Evolutionary conservation across 2,329 filamentous ascomycete species (phyloP), one percentile per base, ranked within the genome.

Genomic region (Apiospora saccharicola): DNA sequence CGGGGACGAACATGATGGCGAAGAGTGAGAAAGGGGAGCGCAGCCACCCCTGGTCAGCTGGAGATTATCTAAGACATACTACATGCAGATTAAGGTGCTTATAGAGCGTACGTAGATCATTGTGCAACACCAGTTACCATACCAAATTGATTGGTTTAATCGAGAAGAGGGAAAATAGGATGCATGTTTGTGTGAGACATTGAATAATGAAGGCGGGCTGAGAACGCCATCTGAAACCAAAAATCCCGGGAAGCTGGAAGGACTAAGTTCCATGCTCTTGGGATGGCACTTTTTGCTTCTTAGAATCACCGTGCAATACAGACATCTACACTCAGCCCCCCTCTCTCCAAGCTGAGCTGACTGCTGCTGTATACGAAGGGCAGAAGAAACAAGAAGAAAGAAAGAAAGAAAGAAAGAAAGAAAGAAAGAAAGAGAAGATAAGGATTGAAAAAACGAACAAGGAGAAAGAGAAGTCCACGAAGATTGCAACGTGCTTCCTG

Each of bases 181-280:
- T 37, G 53, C 53, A 64, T 41, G 57, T 13, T 41, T 24, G 57
- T 64, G 34, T 64, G 19, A 64, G 57, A 64, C 57, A 64, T 64
- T 13, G 57, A 64, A 41, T 64, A 64, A 41, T 64, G 57, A 64
- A 64, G 57, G 57, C 57, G 57, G 57, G 57, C 34, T n/a, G 34
- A 64, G 34, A 14, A 34, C 57, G 57, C 57, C 34, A 64, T 64
- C 57, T 64, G 57, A 64, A 64, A 64, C 57, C 57, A 64, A 41
- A 41, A 64, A 22, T 61, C 53, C 57, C 57, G 30, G 57, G 10
- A 41, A 64, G 57, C 57, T 64, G 57, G 57, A 64, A 37, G 8
- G 57, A 64, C 34, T 64, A n/a, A 41, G 12, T 8, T n/a, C 30
- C n/a, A 10, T 5, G 19, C n/a, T 41, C 8, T 8, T 64, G 34